phyloP scores from a whole-genome alignment of 2,329 filamentous ascomycete genomes.

The Colletotrichum noveboracense region DNA sequence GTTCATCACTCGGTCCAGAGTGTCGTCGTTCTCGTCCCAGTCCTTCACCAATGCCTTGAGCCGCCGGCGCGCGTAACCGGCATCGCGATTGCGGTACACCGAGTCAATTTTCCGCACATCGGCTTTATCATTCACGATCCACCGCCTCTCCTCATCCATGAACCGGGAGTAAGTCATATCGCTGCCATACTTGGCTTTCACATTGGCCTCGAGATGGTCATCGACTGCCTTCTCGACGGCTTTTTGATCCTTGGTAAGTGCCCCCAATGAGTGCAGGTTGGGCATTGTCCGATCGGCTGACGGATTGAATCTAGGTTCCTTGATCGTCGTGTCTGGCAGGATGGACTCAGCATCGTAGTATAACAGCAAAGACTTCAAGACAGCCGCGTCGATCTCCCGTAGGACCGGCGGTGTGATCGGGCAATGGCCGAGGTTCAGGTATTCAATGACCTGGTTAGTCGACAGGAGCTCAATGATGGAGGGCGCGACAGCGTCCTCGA shows the following conservation, averaged over 20 bases:
- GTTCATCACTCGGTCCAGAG: conserved; percentile 39
- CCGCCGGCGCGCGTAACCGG: conserved; percentile 38
- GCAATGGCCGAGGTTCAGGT: conserved; percentile 47
- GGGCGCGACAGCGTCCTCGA: conserved; percentile 41
- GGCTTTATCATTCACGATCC: conserved; percentile 41
- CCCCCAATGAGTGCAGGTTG: background rate
- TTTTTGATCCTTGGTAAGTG: background rate
- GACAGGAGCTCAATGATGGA: conserved; percentile 39
- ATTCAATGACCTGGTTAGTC: conserved; percentile 37
- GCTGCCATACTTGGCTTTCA: conserved; percentile 34
- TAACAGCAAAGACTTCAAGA: conserved; percentile 38
- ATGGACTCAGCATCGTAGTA: conserved; percentile 43
- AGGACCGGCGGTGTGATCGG: conserved; percentile 34
- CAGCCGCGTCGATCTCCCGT: conserved; percentile 31
- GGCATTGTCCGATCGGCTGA: conserved; percentile 19
- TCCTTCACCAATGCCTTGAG: conserved; percentile 40
- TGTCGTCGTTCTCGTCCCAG: conserved; percentile 45
- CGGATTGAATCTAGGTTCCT: conserved; percentile 32
- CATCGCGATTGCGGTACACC: conserved; percentile 47
- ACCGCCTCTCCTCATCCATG: conserved; percentile 41
- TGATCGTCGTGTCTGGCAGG: conserved; percentile 30
- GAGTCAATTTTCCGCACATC: conserved; percentile 49
- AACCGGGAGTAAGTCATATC: conserved; percentile 35
- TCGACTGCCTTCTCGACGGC: conserved; percentile 31
- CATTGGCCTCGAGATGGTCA: conserved; percentile 34